Percentiles rank a stretch among this genome's conserved stretches.
Conservation (phyloP, 1,284 basidiomycete genomes). For the Sanghuangporus weigelae region DNA sequence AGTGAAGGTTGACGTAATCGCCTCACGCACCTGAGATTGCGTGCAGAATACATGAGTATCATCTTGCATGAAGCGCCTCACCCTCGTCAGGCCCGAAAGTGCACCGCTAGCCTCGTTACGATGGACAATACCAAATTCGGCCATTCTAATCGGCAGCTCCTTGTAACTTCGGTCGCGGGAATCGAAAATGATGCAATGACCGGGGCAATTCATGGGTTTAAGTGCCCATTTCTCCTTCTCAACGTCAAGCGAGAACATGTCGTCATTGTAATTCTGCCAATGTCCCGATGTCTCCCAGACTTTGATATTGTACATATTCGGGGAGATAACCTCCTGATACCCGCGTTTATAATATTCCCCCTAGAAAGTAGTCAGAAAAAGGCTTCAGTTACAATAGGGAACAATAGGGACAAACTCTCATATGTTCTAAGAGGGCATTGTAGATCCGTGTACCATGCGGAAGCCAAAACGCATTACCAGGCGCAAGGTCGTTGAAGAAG, state of each 20-base stretch:
- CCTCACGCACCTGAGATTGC: slow-evolving; percentile 66
- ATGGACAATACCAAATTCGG: slow-evolving; percentile 98
- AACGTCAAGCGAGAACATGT: slow-evolving; percentile 92
- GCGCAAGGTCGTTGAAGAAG: slow-evolving; percentile 97
- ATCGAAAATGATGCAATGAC: slow-evolving; percentile 96
- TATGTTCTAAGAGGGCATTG: slow-evolving; percentile 87
- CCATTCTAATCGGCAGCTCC: slow-evolving; percentile 95
- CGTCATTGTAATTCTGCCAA: slow-evolving; percentile 97
- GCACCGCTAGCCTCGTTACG: slow-evolving; percentile 97
- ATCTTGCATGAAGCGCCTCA: slow-evolving; percentile 95
- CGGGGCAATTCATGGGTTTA: slow-evolving; percentile 99
- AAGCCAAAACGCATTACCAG: slow-evolving; percentile 95
- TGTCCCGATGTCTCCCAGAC: slow-evolving; percentile 99
- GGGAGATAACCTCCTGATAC: slow-evolving; percentile 94
- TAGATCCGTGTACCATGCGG: slow-evolving; percentile 98
- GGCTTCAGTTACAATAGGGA: slow-evolving; percentile 1
- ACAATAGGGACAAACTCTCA: slow-evolving; percentile 57
- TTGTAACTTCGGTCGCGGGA: slow-evolving; percentile 92
- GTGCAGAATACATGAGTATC: slow-evolving; percentile 98
- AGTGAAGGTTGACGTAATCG: neutral
- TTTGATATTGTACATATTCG: slow-evolving; percentile 97
- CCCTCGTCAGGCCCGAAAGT: slow-evolving; percentile 89
- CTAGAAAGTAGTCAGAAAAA: slow-evolving; percentile 29
- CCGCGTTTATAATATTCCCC: slow-evolving; percentile 82
- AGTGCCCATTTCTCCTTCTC: slow-evolving; percentile 95